Evolutionary conservation across 1,139 yeast genomes (phyloP).

Genomic region (Debaryomyces sp.): DNA sequence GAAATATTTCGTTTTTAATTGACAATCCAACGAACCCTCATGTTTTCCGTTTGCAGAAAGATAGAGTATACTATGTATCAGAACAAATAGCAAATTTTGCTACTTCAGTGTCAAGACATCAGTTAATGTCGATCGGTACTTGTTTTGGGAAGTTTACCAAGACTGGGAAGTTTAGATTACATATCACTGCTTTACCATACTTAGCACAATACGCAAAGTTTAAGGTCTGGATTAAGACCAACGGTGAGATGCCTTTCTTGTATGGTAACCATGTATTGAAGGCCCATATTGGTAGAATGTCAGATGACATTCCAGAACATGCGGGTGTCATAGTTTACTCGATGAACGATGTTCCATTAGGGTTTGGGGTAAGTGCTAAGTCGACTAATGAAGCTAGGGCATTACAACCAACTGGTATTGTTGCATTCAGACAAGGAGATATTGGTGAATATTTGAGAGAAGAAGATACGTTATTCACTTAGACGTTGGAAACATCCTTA

Average conservation of each 20-base stretch:
- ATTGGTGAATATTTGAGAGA: conserved; percentile 98
- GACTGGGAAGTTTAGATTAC: conserved; percentile 94
- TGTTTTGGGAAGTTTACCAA: conserved; percentile 97
- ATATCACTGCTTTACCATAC: conserved; percentile 85
- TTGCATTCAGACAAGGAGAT: conserved; percentile 96
- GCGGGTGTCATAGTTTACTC: conserved; percentile 92
- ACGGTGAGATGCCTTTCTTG: conserved; percentile 98
- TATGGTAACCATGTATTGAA: conserved; percentile 96
- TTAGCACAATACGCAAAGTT: conserved; percentile 87
- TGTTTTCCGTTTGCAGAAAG: conserved; percentile 94
- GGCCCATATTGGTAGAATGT: conserved; percentile 96
- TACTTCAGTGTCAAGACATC: conserved; percentile 84
- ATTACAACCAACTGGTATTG: conserved; percentile 90
- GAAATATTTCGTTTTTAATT: conserved; percentile 85
- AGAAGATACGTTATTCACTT: conserved; percentile 93
- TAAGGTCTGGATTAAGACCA: conserved; percentile 93
- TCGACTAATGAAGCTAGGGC: conserved; percentile 87
- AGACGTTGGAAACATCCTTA: conserved; percentile 12
- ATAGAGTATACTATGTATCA: conserved; percentile 89
- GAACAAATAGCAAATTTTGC: conserved; percentile 86
- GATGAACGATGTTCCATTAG: conserved; percentile 91
- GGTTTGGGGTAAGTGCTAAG: conserved; percentile 94
- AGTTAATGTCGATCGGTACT: conserved; percentile 88
- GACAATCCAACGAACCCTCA: conserved; percentile 90
- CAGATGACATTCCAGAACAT: conserved; percentile 97